Evolutionary conservation across 2,329 filamentous ascomycete species (phyloP), one percentile per base, ranked within the genome.

Genomic region (Colletotrichum kahawae): DNA sequence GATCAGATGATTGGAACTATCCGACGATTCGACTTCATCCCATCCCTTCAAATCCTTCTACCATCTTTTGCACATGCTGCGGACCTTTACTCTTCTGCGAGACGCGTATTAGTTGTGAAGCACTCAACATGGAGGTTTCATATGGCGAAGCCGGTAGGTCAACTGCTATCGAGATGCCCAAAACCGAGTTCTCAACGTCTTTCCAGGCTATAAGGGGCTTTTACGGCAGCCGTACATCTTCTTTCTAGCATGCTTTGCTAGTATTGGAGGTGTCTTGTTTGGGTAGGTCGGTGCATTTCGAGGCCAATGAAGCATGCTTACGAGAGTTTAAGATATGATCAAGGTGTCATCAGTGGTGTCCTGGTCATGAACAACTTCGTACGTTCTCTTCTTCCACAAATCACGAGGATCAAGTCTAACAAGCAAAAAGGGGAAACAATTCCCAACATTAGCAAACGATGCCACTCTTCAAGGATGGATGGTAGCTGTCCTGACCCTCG

Each of bases 401-500:
- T 86, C 2, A 2, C 12, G 2, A 48, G 36, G 0, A 14, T 18
- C 68, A 5, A 31, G 24, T 7, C 7, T 57, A 7, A 33, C 3
- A 4, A 21, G 12, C 1, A 6, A 16, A 7, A 21, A 56, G 59
- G 68, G 59, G 1, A 70, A 70, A 29, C 68, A 70, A n/a, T 70
- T 70, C 2, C 68, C 68, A 6, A 65, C 59, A 4, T 56, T 70
- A 7, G 34, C 59, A 10, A 29, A 70, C 13, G 48, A 70, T 12
- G 59, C 68, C 18, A 70, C 68, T 21, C 68, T 65, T 12, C 60
- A 43, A 27, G 68, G 59, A 24, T 71, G 60, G 7, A 79, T 83
- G 78, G 83, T 81, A 3, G 79, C 84, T 3, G 86, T 89, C 77
- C 84, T 92, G 21, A 88, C 90, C 78, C 84, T 92, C 3, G 90